Percentiles rank a stretch among this genome's conserved stretches.
Evolutionary conservation across 2,329 filamentous ascomycete genomes (phyloP).

Genomic region (Elsinoe arachidis): DNA sequence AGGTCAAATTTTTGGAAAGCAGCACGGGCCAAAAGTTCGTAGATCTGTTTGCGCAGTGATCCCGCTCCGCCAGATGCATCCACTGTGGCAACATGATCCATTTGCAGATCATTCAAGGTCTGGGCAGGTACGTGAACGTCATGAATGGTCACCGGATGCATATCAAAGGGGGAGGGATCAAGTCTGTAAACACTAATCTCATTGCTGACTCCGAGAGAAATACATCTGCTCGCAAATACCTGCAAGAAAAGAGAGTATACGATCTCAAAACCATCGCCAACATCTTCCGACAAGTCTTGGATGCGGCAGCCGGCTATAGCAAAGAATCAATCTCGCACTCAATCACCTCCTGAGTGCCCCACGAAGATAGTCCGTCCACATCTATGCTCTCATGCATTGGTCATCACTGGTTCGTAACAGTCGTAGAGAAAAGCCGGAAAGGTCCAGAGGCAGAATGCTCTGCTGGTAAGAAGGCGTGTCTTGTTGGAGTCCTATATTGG

Average conservation of each 20-base stretch:
- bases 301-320: background rate
- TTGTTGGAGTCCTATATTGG: conserved; percentile 1
- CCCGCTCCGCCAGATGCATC: background rate
- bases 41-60: background rate
- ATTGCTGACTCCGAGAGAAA: conserved; percentile 13
- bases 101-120: background rate
- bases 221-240: conserved; percentile 10
- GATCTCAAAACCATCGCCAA: background rate
- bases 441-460: background rate
- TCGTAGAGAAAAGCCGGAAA: conserved; percentile 16
- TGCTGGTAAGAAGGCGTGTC: conserved; percentile 1
- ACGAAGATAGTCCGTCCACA: background rate
- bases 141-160: background rate
- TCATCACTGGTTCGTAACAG: conserved; percentile 21
- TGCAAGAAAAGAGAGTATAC: conserved; percentile 8
- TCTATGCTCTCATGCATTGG: conserved; percentile 16
- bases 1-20: conserved; percentile 12
- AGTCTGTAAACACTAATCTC: conserved; percentile 8
- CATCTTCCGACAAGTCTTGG: conserved; percentile 1
- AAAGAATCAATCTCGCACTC: background rate
- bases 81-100: background rate
- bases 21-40: conserved; percentile 12
- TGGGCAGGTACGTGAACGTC: background rate
- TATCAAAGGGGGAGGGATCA: background rate
- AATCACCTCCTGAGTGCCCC: background rate